Percentiles rank a stretch among this genome's conserved stretches.
Conservation (phyloP, 192 early-diverging fungal genomes). For the Rhizoclosmatium sp. region DNA sequence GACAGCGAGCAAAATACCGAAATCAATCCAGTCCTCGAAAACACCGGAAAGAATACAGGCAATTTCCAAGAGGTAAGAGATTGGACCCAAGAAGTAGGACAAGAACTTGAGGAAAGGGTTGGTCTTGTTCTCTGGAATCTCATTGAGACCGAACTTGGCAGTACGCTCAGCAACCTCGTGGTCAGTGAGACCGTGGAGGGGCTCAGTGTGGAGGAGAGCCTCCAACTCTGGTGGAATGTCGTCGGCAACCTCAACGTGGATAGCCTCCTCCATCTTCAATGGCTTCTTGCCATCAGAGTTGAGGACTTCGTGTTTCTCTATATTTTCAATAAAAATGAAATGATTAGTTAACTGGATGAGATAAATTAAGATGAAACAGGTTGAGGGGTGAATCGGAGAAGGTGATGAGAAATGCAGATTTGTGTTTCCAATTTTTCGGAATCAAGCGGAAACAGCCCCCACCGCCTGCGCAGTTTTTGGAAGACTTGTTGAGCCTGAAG, state of each 20-base stretch:
- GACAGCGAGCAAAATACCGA: constrained; percentile 86
- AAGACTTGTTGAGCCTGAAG: no score
- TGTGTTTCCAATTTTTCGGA: no score
- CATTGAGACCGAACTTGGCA: constrained; percentile 78
- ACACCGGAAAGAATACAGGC: constrained; percentile 85
- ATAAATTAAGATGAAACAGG: no score
- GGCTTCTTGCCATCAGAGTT: constrained; percentile 35
- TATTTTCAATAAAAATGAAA: not conserved
- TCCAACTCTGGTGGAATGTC: constrained; percentile 47
- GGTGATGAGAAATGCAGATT: no score
- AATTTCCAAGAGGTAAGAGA: constrained; percentile 90
- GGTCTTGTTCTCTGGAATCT: constrained; percentile 79
- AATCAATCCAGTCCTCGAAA: constrained; percentile 84
- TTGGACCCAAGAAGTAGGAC: constrained; percentile 87
- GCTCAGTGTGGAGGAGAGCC: constrained; percentile 78
- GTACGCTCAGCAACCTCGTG: constrained; percentile 77
- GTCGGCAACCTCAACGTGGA: constrained; percentile 51
- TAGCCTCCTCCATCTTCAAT: constrained; percentile 42
- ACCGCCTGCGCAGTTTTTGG: no score
- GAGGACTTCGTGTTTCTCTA: constrained; percentile 2
- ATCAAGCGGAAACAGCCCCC: no score
- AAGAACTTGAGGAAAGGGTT: constrained; percentile 88
- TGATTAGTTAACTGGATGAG: no score
- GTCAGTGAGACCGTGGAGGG: constrained; percentile 73
- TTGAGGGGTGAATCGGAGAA: no score